Evolutionary conservation across 2,329 filamentous ascomycete genomes (phyloP).

Genomic region (Talaromyces verruculosus): DNA sequence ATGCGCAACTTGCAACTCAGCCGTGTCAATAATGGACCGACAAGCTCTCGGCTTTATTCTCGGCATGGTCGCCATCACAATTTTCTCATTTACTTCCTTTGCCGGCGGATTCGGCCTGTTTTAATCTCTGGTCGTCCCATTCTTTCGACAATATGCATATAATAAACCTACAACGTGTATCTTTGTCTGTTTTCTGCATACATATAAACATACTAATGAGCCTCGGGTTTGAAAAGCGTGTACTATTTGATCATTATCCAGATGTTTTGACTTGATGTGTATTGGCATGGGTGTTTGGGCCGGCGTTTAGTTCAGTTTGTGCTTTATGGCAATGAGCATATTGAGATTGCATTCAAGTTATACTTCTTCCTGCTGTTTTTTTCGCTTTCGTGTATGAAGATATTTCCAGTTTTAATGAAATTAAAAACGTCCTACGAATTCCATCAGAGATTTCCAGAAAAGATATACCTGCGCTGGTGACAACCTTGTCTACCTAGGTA

Average conservation of each 20-base stretch:
- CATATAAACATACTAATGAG: slow-evolving; percentile 18
- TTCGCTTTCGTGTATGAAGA: not conserved
- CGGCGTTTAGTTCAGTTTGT: not conserved
- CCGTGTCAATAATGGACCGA: slow-evolving; percentile 54
- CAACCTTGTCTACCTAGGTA: no score
- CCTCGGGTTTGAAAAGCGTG: slow-evolving; percentile 11
- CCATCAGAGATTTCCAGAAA: no score
- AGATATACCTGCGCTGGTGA: no score
- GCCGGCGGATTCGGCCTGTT: slow-evolving; percentile 42
- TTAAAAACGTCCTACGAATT: not conserved
- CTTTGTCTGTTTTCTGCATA: not conserved
- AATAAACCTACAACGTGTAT: slow-evolving; percentile 8
- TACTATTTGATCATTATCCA: not conserved
- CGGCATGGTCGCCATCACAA: slow-evolving; percentile 56
- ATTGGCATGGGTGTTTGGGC: slow-evolving; percentile 15
- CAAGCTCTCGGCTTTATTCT: slow-evolving; percentile 58
- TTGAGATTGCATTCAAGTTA: not conserved
- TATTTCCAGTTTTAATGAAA: not conserved
- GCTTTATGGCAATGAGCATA: slow-evolving; percentile 4
- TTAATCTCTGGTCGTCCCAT: not conserved
- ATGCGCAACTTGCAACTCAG: slow-evolving; percentile 59
- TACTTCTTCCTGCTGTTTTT: no score
- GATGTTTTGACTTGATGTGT: not conserved
- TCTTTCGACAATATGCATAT: slow-evolving; percentile 8
- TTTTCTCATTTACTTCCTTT: slow-evolving; percentile 59